phyloP scores from a whole-genome alignment of 2,329 filamentous ascomycete species.

The Hymenoscyphus infarciens region DNA sequence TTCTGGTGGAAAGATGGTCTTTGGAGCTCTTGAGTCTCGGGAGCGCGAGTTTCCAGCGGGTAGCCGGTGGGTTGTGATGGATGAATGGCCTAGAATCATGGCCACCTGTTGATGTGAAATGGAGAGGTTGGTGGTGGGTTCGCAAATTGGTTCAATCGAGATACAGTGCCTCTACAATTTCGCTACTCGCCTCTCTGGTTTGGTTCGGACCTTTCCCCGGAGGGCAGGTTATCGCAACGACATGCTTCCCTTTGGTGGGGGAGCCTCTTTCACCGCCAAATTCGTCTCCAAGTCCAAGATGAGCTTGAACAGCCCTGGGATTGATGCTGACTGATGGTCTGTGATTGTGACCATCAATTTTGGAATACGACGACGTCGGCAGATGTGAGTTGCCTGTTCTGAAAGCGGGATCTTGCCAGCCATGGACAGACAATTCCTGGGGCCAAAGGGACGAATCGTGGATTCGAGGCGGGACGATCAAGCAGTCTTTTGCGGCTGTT shows the following conservation, averaged over 20 bases:
- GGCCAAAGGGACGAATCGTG: neutral
- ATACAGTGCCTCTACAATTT: neutral
- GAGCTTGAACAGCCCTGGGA: neutral
- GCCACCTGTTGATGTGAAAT: neutral
- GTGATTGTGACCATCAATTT: neutral
- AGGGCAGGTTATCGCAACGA: neutral
- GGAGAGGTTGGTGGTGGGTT: neutral
- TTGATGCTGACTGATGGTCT: neutral
- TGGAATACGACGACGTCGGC: neutral
- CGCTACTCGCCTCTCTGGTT: neutral
- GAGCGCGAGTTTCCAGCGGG: neutral
- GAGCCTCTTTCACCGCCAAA: neutral
- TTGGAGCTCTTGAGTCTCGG: neutral
- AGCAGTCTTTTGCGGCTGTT: slow-evolving; percentile 12
- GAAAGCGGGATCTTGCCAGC: neutral
- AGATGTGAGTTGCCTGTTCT: neutral
- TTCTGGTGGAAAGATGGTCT: neutral
- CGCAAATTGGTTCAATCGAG: neutral
- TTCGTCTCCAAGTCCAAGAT: slow-evolving; percentile 4
- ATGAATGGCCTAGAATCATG: neutral
- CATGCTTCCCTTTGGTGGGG: neutral
- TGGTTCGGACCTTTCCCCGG: neutral
- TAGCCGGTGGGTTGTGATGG: neutral
- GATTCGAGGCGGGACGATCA: slow-evolving; percentile 22
- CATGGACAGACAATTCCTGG: neutral